Percentiles rank a stretch among this genome's conserved stretches.
These are phyloP conservation scores for Yamadazyma ubonensis DNA, from an alignment of 805 yeast species.

Conservation along the genomic window DNA sequence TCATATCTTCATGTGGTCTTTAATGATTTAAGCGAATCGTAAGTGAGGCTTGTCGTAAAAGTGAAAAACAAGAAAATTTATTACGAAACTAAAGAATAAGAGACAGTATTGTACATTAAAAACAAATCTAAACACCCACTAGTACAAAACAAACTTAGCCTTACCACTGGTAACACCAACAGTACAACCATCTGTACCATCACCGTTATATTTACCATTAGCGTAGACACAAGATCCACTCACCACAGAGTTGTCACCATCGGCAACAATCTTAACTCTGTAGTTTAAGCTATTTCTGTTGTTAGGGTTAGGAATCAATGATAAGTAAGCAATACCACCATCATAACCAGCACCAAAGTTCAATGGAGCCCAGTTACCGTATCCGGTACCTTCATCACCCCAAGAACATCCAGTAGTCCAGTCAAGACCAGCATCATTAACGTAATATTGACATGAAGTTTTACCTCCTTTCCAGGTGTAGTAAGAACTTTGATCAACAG, in stretches of 20 bases:
- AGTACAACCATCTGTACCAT: constrained; percentile 86
- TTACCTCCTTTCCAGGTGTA: constrained; percentile 60
- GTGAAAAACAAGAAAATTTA: too few relatives aligned
- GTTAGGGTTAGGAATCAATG: constrained; percentile 78
- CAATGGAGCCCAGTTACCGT: constrained; percentile 81
- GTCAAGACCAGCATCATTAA: constrained; percentile 70
- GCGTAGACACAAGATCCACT: constrained; percentile 78
- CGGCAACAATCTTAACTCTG: constrained; percentile 42
- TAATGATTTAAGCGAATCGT: too few relatives aligned
- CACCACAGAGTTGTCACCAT: constrained; percentile 50
- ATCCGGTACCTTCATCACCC: constrained; percentile 58
- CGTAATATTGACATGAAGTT: constrained; percentile 74
- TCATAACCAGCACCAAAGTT: constrained; percentile 75
- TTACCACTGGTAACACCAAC: constrained; percentile 82
- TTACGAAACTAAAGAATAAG: too few relatives aligned
- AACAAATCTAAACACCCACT: constrained; percentile 6
- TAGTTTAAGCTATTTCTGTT: constrained; percentile 46
- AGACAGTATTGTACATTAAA: constrained; percentile 9
- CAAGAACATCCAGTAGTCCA: constrained; percentile 70
- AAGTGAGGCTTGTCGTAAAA: too few relatives aligned
- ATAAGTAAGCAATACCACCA: constrained; percentile 60
- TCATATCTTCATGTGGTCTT: too few relatives aligned
- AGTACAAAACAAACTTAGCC: constrained; percentile 79
- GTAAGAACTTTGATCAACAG: constrained; percentile 59
- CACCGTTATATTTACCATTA: constrained; percentile 70